These are phyloP conservation scores for Cucumis sativus DNA, from an alignment of 306 rosid genomes.

Conservation along the genomic window DNA sequence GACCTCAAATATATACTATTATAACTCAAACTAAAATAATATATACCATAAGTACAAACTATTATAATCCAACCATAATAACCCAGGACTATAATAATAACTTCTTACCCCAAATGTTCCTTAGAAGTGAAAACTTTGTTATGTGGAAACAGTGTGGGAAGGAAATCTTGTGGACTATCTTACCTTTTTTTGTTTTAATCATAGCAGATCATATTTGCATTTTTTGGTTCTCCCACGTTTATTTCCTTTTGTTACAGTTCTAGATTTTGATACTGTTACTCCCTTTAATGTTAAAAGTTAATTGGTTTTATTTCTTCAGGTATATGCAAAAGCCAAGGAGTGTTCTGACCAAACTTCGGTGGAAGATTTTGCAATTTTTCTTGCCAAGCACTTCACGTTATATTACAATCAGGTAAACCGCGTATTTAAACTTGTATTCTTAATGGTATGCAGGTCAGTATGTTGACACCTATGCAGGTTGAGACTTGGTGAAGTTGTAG, in stretches of 20 bases:
- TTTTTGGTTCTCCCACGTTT: not conserved
- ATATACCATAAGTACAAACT: too few species aligned
- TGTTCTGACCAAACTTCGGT: conserved; percentile 49
- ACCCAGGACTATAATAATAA: too few species aligned
- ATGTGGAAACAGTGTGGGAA: not conserved
- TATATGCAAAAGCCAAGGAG: conserved; percentile 85
- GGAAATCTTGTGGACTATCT: not conserved
- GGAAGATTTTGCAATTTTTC: conserved; percentile 74
- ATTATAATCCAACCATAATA: too few species aligned
- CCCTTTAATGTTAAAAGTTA: conserved; percentile 3
- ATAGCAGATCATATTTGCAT: not conserved
- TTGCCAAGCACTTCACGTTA: conserved; percentile 77
- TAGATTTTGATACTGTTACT: not conserved
- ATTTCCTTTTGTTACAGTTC: not conserved
- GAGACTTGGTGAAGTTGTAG: not conserved
- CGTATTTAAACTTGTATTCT: not conserved
- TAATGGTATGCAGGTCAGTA: not conserved
- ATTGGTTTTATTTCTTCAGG: conserved; percentile 32
- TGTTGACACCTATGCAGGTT: not conserved
- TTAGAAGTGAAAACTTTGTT: not conserved
- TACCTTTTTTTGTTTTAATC: not conserved
- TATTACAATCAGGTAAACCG: conserved; percentile 53
- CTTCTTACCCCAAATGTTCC: too few species aligned
- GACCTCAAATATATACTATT: too few species aligned
- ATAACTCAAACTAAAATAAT: too few species aligned